Conservation (phyloP, 768 basidiomycete species). For the Tricholomella constricta region DNA sequence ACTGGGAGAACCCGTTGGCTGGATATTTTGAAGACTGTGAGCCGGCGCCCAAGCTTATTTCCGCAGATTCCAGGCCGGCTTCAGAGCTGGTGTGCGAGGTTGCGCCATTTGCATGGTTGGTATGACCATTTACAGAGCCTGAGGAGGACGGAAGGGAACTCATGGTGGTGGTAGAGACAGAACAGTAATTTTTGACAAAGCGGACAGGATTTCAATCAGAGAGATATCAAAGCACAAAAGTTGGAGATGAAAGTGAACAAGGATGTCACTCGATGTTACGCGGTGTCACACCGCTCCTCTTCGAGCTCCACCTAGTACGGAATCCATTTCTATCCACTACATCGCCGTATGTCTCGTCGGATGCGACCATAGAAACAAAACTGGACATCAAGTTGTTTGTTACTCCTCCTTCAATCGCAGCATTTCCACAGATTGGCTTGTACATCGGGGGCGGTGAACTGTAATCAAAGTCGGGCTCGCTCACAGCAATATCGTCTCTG, state of each 20-base stretch:
- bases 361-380: conserved; percentile 52
- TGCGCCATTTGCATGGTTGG: conserved; percentile 50
- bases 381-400: conserved; percentile 58
- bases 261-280: conserved; percentile 19
- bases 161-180: conserved; percentile 25
- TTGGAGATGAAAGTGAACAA: conserved; percentile 14
- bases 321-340: conserved; percentile 35
- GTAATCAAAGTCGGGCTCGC: conserved; percentile 29
- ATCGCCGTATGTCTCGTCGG: conserved; percentile 38
- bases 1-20: conserved; percentile 63
- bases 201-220: conserved; percentile 12
- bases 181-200: conserved; percentile 4
- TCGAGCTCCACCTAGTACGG: background rate
- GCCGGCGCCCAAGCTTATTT: conserved; percentile 34
- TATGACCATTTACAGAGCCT: conserved; percentile 52
- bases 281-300: conserved; percentile 5
- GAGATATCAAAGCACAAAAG: conserved; percentile 14
- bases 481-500: background rate
- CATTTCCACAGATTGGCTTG: conserved; percentile 47
- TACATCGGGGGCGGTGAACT: conserved; percentile 50
- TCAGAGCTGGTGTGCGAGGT: conserved; percentile 40
- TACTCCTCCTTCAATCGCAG: conserved; percentile 38
- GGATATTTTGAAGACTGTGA: conserved; percentile 45
- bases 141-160: conserved; percentile 43
- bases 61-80: conserved; percentile 37